A percentile compares a stretch with the other conserved stretches of the same genome.
Conservation (phyloP, 2,329 filamentous ascomycete genomes). For the Diplocarpon mali region DNA sequence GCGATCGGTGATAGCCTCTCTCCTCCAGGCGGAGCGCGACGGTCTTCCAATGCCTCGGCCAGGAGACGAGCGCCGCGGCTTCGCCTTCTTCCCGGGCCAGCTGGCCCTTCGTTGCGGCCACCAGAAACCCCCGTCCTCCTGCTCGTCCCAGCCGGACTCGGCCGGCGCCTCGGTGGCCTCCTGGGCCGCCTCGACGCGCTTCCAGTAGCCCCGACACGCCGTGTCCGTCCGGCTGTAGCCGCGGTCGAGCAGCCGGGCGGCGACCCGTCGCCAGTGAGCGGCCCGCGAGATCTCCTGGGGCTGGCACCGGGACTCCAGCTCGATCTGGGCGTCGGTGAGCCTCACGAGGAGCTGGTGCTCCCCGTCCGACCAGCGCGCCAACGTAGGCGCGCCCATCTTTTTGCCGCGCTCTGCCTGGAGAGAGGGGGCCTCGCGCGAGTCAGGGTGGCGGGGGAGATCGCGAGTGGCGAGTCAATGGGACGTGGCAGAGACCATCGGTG, state of each 20-base stretch:
- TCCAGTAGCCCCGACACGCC: constrained; percentile 9
- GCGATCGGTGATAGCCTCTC: constrained; percentile 5
- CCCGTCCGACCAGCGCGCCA: constrained; percentile 8
- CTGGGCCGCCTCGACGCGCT: constrained; percentile 4
- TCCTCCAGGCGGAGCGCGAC: constrained; percentile 6
- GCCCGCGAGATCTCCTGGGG: constrained; percentile 8
- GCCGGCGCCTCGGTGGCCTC: constrained; percentile 8
- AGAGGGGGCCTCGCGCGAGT: no score
- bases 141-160: constrained; percentile 9
- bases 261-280: constrained; percentile 4
- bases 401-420: no score
- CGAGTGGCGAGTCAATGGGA: no score
- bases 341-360: constrained; percentile 9
- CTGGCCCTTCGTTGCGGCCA: constrained; percentile 8
- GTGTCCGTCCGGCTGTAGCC: constrained; percentile 2
- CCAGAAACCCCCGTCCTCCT: constrained; percentile 7
- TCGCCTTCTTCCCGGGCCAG: constrained; percentile 4
- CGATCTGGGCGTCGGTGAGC: constrained; percentile 9
- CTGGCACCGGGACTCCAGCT: constrained; percentile 6
- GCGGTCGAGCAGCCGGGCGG: neutral
- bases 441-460: no score
- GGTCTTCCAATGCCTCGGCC: constrained; percentile 9
- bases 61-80: constrained; percentile 4
- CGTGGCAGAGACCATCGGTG: no score
- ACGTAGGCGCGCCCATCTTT: neutral